Conservation (phyloP, 2,329 filamentous ascomycete genomes). For the Ophiostoma pallidulum region DNA sequence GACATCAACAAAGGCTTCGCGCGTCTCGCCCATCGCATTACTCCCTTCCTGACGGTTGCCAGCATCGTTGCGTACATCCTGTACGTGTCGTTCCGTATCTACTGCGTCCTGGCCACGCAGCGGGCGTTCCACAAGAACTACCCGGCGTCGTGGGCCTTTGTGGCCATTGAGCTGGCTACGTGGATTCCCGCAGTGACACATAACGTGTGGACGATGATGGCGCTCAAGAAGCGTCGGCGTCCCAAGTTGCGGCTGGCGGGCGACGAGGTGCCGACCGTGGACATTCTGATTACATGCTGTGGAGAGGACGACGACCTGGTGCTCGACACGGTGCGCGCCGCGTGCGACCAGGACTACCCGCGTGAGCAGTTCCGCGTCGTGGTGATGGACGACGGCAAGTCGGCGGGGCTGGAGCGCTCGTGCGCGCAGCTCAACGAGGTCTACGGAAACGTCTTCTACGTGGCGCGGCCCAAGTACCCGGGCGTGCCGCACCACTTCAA, state of each 20-base stretch:
- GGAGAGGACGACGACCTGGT: constrained; percentile 47
- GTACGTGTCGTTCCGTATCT: constrained; percentile 44
- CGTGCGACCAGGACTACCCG: constrained; percentile 47
- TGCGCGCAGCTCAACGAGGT: constrained; percentile 30
- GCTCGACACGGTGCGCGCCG: constrained; percentile 45
- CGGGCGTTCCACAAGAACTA: constrained; percentile 30
- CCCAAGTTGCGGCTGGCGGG: constrained; percentile 43
- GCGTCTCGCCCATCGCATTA: constrained; percentile 28
- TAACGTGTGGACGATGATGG: constrained; percentile 48
- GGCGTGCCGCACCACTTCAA: constrained; percentile 49
- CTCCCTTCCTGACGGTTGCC: constrained; percentile 31
- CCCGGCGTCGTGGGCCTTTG: constrained; percentile 34
- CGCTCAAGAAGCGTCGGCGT: constrained; percentile 41
- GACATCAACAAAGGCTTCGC: constrained; percentile 34
- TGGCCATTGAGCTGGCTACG: constrained; percentile 43
- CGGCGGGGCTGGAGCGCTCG: constrained; percentile 27
- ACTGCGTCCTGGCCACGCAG: constrained; percentile 43
- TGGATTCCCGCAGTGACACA: constrained; percentile 47
- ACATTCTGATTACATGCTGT: constrained; percentile 49
- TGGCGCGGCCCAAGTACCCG: constrained; percentile 39
- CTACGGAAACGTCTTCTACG: constrained; percentile 43
- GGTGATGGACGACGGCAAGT: constrained; percentile 47
- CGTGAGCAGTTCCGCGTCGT: constrained; percentile 42
- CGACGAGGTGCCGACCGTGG: constrained; percentile 43
- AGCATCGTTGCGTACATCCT: constrained; percentile 28